Base-by-base conservation (phyloP, 1,284 basidiomycete genomes). In the Cryptococcus sp. region DNA sequence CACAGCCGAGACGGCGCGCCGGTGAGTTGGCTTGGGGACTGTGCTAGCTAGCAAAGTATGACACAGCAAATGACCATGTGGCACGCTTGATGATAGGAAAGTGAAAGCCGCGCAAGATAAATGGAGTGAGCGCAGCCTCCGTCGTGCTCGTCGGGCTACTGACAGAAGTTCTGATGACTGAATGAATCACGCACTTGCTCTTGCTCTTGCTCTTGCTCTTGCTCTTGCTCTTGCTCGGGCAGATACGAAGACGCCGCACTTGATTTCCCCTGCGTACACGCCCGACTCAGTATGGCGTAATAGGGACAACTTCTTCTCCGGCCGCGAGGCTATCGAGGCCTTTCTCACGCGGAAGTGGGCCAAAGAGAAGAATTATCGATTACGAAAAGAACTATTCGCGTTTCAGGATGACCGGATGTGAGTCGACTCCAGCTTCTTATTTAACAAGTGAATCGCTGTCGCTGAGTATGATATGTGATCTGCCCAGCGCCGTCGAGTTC, bases 271-370 rank as follows among this genome's bases (percentile, higher is more conserved):
- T 5, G 85, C 84, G 0, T 87, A 86, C 74, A 85, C 85, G 0
- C 63, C 70, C 22, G 82, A 85, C 67, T 83, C 80, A 4, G 76
- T 84, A 65, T 86, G 85, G 86, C 78, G 86, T 25, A 87, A 87
- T 74, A 78, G 86, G 42, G 82, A 82, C 64, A 56, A 72, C 17
- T 87, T 87, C 72, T 67, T 84, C 58, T 65, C 68, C 27, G 86
- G 85, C 0, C 80, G 79, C 38, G 77, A 77, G 4, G 80, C 81
- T 51, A 82, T 87, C 48, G 76, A 81, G 58, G 65, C 75, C 49
- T 86, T 87, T 71, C 70, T 87, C 54, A 79, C 73, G 11, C 73
- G 77, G 60, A 87, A 87, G 64, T 87, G 85, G 85, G 67, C 76
- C 53, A 82, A 78, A 62, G 85, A 87, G 71, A 68, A 68, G 20